Evolutionary conservation across 2,329 filamentous ascomycete genomes (phyloP).

Genomic region (Colletotrichum sp.): DNA sequence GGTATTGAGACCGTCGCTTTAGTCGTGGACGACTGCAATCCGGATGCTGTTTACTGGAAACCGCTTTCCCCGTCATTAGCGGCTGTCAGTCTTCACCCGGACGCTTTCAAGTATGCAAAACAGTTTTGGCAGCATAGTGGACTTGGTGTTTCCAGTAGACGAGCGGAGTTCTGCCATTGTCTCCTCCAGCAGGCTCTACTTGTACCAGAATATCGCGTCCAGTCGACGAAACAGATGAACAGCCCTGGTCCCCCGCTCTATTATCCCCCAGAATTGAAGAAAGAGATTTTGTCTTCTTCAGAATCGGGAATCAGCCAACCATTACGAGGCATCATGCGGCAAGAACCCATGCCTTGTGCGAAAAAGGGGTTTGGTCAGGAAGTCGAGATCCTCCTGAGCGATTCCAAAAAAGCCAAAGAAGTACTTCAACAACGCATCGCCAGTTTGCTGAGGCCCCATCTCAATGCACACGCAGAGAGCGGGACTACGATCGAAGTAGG

Average conservation of each 20-base stretch:
- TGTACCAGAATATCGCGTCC: conserved; percentile 30
- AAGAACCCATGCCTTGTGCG: background rate
- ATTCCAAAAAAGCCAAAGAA: conserved; percentile 45
- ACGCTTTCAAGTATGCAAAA: conserved; percentile 76
- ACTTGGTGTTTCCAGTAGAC: conserved; percentile 89
- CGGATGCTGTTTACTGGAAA: conserved; percentile 56
- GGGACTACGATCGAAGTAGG: background rate
- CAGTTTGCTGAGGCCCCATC: conserved; percentile 57
- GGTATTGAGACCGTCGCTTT: conserved; percentile 66
- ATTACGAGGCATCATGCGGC: no score
- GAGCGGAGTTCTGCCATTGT: conserved; percentile 85
- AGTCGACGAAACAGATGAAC: background rate
- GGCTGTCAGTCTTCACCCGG: conserved; percentile 72
- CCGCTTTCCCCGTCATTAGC: conserved; percentile 65
- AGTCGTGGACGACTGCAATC: conserved; percentile 59
- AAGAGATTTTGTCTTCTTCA: background rate
- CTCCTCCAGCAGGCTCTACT: conserved; percentile 73
- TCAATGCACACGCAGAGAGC: background rate
- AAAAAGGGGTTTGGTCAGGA: background rate
- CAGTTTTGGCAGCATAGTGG: conserved; percentile 97
- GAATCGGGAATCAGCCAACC: background rate
- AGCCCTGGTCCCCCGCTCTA: background rate
- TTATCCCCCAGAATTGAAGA: background rate
- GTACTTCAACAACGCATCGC: conserved; percentile 83
- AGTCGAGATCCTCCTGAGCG: background rate